Base-by-base conservation (phyloP, 371 early-diverging fungal species). In the Capniomyces stellatus region DNA sequence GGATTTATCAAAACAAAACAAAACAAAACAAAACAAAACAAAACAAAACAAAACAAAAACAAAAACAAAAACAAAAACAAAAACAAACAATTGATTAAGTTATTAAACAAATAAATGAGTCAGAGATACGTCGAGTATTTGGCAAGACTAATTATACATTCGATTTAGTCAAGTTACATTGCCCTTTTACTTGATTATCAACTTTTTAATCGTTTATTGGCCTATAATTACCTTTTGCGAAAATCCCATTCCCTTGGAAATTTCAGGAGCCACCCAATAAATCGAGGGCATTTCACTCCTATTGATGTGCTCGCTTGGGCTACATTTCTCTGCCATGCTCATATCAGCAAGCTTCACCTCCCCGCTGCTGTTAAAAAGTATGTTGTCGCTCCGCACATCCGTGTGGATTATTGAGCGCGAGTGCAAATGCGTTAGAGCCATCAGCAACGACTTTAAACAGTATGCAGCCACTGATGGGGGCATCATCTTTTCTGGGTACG, bases 201-300 rank as follows among this genome's bases (percentile, higher is more conserved):
- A n/a, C n/a, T n/a, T n/a, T n/a, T n/a, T n/a, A n/a, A n/a, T n/a
- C n/a, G n/a, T n/a, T n/a, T n/a, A n/a, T n/a, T n/a, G n/a, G n/a
- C n/a, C n/a, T n/a, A n/a, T n/a, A n/a, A n/a, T n/a, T n/a, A 59
- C n/a, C n/a, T 83, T 87, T 6, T 82, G 73, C 49, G 77, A 82
- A 71, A 91, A 92, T 3, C 76, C 73, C 46, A 67, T 61, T 23
- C 78, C 81, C 60, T 78, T 79, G 52, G 89, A 78, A 22, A 93
- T 87, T 66, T 96, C 97, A 12, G 97, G 97, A 21, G 94, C 89
- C 92, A 93, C 91, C 97, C 97, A 94, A 75, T 90, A 92, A 61
- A 80, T 79, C 57, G 75, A 89, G 29, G 84, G 83, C 29, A 82
- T 75, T 42, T 81, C 73, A 2, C 84, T 75, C 50, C 78, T 80